Evolutionary conservation across 495 filamentous ascomycete genomes (phyloP), one percentile per base, ranked within the genome.

Genomic region (Podospora australis): DNA sequence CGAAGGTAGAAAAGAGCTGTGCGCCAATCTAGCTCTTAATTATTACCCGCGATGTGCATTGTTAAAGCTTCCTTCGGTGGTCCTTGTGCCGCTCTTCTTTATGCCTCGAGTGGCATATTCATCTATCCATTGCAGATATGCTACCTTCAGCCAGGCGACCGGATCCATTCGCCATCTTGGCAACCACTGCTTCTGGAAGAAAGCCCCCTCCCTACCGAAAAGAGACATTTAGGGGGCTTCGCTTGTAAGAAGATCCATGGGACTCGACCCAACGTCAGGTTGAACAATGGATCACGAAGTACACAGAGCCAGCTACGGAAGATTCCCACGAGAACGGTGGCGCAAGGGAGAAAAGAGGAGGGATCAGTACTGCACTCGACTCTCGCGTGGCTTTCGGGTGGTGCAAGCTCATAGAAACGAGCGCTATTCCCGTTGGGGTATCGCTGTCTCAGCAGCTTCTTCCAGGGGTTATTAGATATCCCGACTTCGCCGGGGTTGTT

Each of bases 81-180:
- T 20, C 39, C 39, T 34, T 50, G 44, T 49, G 53, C 48, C 48
- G 48, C 44, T 21, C 42, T 21, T 9, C 36, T 42, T 46, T 21
- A 52, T 47, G 50, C 50, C 34, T 22, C 19, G 24, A 22, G 40
- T 24, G 9, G 40, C 22, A 23, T n/a, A 21, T 43, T 43, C 40
- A 43, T 43, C 40, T 43, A 43, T 43, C 40, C 40, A 43, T 43
- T 43, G 40, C 40, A 43, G 11, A 39, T 4, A 3, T 2, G 36
- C 4, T 5, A 2, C 4, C 19, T 39, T 17, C n/a, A 19, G n/a
- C 36, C 36, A 39, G 36, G 36, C 19, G 17, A 21, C 36, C 14
- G 36, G 19, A 21, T 39, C 36, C 3, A 19, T 39, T 4, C 21
- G 16, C 11, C 2, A 4, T 2, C 36, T 21, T 21, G 36, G 36